Conservation (phyloP, 345 rosid species). For the Noccaea caerulescens region DNA sequence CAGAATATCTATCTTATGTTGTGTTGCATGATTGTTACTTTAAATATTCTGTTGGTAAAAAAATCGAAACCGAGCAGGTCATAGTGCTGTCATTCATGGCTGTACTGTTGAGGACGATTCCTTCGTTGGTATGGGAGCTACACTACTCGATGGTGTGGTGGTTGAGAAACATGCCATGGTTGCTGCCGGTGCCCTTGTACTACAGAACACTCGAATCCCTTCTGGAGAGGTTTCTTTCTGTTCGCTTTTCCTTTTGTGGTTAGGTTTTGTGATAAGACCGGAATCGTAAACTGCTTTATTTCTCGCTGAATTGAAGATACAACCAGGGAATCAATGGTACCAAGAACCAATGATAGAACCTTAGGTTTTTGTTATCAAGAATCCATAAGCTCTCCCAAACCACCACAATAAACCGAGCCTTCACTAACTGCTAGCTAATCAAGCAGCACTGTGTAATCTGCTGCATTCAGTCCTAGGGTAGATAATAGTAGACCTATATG, state of each 20-base stretch:
- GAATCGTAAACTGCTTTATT: slow-evolving; percentile 3
- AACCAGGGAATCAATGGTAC: not conserved
- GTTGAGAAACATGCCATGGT: slow-evolving; percentile 93
- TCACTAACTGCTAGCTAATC: not conserved
- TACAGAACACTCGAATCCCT: slow-evolving; percentile 80
- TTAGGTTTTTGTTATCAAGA: not conserved
- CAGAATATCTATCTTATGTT: not conserved
- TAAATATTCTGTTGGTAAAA: not conserved
- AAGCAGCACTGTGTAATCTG: not conserved
- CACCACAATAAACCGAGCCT: not conserved
- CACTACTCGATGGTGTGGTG: slow-evolving; percentile 79
- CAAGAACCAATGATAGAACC: no score
- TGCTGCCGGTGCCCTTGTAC: slow-evolving; percentile 94
- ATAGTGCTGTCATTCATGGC: slow-evolving; percentile 85
- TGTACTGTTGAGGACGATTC: slow-evolving; percentile 92
- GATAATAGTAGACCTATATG: slow-evolving; percentile 7
- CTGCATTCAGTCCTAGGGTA: not conserved
- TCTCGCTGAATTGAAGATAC: not conserved
- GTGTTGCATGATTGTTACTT: slow-evolving; percentile 3
- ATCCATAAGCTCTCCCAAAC: not conserved
- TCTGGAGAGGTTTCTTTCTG: slow-evolving; percentile 71
- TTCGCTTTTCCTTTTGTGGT: slow-evolving; percentile 1
- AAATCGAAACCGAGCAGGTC: slow-evolving; percentile 58
- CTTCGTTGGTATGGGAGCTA: slow-evolving; percentile 92
- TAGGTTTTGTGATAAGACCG: not conserved